phyloP scores from a whole-genome alignment of 768 basidiomycete species.

The Kwoniella bestiolae region DNA sequence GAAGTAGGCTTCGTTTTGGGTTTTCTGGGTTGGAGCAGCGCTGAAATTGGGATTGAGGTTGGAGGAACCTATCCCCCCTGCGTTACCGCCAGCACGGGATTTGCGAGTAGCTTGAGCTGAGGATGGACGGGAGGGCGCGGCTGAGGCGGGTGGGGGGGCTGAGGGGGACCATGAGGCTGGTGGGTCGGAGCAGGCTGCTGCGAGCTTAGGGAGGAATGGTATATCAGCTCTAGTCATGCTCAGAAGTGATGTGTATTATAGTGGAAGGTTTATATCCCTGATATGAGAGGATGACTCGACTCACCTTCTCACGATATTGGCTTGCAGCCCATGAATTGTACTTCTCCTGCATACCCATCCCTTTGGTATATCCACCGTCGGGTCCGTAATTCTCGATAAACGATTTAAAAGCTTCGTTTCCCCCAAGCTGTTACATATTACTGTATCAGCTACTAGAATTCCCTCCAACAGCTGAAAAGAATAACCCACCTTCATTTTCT shows the following conservation, averaged over 20 bases:
- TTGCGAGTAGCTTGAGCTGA: constrained; percentile 85
- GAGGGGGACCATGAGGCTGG: constrained; percentile 81
- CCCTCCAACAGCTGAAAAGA: not conserved
- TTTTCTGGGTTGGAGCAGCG: constrained; percentile 60
- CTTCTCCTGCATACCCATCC: constrained; percentile 53
- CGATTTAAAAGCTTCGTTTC: constrained; percentile 78
- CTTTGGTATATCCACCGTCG: constrained; percentile 41
- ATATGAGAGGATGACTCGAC: no score
- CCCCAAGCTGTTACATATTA: constrained; percentile 68
- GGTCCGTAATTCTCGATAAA: constrained; percentile 64
- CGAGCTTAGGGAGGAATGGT: constrained; percentile 64
- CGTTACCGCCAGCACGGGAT: constrained; percentile 68
- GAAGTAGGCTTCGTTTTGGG: constrained; percentile 86
- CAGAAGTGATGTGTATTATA: not conserved
- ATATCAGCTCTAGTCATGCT: not conserved
- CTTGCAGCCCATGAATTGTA: constrained; percentile 94
- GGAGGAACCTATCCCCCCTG: constrained; percentile 61
- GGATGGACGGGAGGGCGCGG: constrained; percentile 66
- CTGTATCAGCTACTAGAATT: not conserved
- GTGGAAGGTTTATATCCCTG: no score
- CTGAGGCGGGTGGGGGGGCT: constrained; percentile 65
- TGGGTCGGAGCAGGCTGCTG: constrained; percentile 67
- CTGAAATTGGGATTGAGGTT: constrained; percentile 66
- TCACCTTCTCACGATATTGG: constrained; percentile 92
- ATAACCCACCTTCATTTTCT: constrained; percentile 74